Percentiles rank a stretch among this genome's conserved stretches.
Evolutionary conservation across 1,284 basidiomycete species (phyloP).

Genomic region (Phlebopus sp.): DNA sequence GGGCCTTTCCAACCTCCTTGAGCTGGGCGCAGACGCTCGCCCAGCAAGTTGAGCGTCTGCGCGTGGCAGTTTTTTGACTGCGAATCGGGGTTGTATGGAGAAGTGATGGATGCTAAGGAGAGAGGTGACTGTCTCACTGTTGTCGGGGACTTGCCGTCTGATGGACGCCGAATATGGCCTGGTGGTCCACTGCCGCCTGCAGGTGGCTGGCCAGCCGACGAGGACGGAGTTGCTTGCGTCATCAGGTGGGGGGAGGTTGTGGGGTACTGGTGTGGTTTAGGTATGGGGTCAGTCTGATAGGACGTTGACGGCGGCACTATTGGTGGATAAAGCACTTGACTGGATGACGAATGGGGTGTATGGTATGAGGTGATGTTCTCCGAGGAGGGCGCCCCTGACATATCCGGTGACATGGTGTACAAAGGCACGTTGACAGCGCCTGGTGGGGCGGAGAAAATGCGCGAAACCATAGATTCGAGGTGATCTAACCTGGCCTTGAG

Average conservation of each 20-base stretch:
- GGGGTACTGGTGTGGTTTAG: slow-evolving; percentile 26
- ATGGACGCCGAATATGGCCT: slow-evolving; percentile 27
- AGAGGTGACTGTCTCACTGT: slow-evolving; percentile 32
- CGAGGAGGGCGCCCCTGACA: slow-evolving; percentile 26
- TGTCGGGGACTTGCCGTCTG: slow-evolving; percentile 29
- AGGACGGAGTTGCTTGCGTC: slow-evolving; percentile 15
- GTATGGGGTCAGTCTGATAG: slow-evolving; percentile 26
- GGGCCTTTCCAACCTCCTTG: slow-evolving; percentile 31
- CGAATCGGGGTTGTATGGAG: slow-evolving; percentile 31
- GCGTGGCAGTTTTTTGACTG: slow-evolving; percentile 53
- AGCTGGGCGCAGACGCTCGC: slow-evolving; percentile 49
- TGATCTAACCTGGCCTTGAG: slow-evolving; percentile 40
- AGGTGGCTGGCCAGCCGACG: slow-evolving; percentile 14
- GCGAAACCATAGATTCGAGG: slow-evolving; percentile 35
- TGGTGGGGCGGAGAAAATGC: slow-evolving; percentile 28
- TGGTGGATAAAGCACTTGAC: slow-evolving; percentile 27
- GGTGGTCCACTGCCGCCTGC: slow-evolving; percentile 11
- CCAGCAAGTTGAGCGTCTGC: slow-evolving; percentile 50
- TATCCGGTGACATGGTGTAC: slow-evolving; percentile 30
- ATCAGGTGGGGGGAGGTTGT: slow-evolving; percentile 29
- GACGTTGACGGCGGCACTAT: slow-evolving; percentile 20
- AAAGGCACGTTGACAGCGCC: slow-evolving; percentile 29
- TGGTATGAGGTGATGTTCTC: slow-evolving; percentile 29
- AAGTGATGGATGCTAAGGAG: slow-evolving; percentile 31
- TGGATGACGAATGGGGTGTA: slow-evolving; percentile 22